Percentiles rank a stretch among this genome's conserved stretches.
Conservation (phyloP, 2,329 filamentous ascomycete genomes). For the Lecanicillium sp. region DNA sequence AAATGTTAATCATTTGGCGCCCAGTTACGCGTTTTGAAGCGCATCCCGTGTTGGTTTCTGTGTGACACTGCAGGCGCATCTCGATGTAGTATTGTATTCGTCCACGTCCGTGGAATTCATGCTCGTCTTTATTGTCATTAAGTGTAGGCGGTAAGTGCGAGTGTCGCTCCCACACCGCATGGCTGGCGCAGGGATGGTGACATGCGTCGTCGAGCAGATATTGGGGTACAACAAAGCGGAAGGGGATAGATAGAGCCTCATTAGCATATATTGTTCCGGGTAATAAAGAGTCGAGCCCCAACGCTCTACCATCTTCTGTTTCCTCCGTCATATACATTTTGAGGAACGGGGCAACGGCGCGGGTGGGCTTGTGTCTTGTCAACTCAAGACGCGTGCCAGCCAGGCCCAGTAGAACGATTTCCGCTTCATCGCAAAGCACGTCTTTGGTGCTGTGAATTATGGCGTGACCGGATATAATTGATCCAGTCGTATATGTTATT, state of each 20-base stretch:
- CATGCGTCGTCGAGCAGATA: slow-evolving; percentile 4
- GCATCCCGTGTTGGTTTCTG: not conserved
- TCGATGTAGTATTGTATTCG: slow-evolving; percentile 9
- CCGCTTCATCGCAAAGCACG: slow-evolving; percentile 2
- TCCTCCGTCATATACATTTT: slow-evolving; percentile 10
- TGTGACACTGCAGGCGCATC: slow-evolving; percentile 2
- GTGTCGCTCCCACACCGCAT: slow-evolving; percentile 6
- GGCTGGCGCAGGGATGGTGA: slow-evolving; percentile 1
- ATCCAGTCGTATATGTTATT: slow-evolving; percentile 1
- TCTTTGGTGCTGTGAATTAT: not conserved
- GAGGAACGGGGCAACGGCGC: slow-evolving; percentile 1
- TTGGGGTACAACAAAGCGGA: slow-evolving; percentile 8
- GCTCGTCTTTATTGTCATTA: not conserved
- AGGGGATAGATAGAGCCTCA: not conserved
- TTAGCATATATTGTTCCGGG: not conserved
- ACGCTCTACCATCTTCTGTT: not conserved
- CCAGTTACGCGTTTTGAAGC: not conserved
- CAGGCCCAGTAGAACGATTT: slow-evolving; percentile 6
- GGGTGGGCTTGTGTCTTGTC: slow-evolving; percentile 5
- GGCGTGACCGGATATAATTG: not conserved
- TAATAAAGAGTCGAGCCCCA: not conserved
- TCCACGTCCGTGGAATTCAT: slow-evolving; percentile 1
- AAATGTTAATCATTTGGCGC: not conserved
- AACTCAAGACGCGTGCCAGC: slow-evolving; percentile 4
- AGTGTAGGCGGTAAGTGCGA: slow-evolving; percentile 2